These are phyloP conservation scores for Citrus sinensis DNA, from an alignment of 345 rosid species.

Conservation along the genomic window DVS_A1.0 CM039165.1:24615501-24616000, in stretches of 20 bases:
- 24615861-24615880: background rate
- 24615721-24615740: constrained; percentile 28
- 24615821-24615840: background rate
- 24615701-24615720: constrained; percentile 11
- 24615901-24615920: constrained; percentile 40
- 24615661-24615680: constrained; percentile 27
- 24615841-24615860: background rate
- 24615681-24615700: constrained; percentile 3
- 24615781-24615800: background rate
- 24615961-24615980: constrained; percentile 14
- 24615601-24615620: constrained; percentile 29
- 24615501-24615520: constrained; percentile 41
- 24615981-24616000: background rate
- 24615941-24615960: constrained; percentile 28
- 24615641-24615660: constrained; percentile 34
- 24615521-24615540: background rate
- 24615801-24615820: background rate
- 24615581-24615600: background rate
- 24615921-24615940: constrained; percentile 28
- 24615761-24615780: constrained; percentile 74
- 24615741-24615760: constrained; percentile 59
- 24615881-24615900: constrained; percentile 36
- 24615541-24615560: constrained; percentile 6
- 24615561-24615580: background rate
- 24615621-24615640: constrained; percentile 80